These are phyloP conservation scores for Exophiala spinifera DNA, from an alignment of 2,329 filamentous ascomycete genomes.

Conservation along the genomic window DNA sequence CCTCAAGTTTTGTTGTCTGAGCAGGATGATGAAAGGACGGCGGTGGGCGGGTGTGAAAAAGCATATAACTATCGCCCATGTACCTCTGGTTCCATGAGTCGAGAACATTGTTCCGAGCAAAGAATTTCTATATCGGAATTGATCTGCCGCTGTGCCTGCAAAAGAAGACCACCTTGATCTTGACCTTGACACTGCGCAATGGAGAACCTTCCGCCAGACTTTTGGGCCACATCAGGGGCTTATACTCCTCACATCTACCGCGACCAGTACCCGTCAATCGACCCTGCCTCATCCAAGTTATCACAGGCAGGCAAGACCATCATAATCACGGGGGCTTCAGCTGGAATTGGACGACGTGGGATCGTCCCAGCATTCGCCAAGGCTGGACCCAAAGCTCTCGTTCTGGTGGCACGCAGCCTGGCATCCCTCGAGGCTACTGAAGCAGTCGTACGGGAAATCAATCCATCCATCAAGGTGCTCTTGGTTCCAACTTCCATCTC, in stretches of 20 bases:
- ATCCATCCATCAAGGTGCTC: too few species aligned
- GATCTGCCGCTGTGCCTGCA: too few species aligned
- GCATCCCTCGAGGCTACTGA: conserved; percentile 29
- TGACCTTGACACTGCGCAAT: too few species aligned
- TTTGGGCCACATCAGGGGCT: conserved; percentile 26
- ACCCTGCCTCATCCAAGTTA: conserved; percentile 33
- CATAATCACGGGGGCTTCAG: conserved; percentile 43
- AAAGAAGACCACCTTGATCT: too few species aligned
- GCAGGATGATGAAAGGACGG: too few species aligned
- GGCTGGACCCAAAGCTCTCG: conserved; percentile 36
- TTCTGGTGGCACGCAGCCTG: conserved; percentile 35
- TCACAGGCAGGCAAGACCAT: conserved; percentile 38
- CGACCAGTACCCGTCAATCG: conserved; percentile 40
- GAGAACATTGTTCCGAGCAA: too few species aligned
- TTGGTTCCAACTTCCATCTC: too few species aligned
- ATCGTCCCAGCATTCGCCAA: conserved; percentile 38
- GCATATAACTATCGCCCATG: too few species aligned
- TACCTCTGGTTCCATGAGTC: too few species aligned
- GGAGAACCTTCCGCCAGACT: conserved; percentile 28
- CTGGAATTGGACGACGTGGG: conserved; percentile 37
- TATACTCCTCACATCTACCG: conserved; percentile 37
- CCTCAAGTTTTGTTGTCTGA: too few species aligned
- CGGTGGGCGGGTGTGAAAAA: too few species aligned
- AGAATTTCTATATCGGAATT: too few species aligned
- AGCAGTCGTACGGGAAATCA: conserved; percentile 31